Base-by-base conservation (phyloP, 352 stramenopile species). In the Phytophthora rubi region DNA sequence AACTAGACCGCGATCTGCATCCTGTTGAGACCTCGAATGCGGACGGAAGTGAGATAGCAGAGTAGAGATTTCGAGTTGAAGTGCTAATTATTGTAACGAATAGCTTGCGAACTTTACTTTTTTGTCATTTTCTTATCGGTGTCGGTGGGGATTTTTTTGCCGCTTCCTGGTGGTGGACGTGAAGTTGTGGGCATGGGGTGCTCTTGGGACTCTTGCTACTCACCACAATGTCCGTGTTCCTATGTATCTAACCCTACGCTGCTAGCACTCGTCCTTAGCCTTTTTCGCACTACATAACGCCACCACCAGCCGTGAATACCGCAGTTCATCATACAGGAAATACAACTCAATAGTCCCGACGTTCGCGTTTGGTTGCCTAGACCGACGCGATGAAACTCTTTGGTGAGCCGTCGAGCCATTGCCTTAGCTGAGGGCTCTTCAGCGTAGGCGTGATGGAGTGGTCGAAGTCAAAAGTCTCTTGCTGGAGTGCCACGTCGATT, bases 401-500 rank as follows among this genome's bases (percentile, higher is more conserved):
- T 4, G 88, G 88, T 10, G 88, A 94, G 10, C 85, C 76, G 48
- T 96, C 88, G 16, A 96, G 75, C 86, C 86, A 96, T 70, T 96
- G 88, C 30, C 84, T 75, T 2, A 96, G 61, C 70, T 96, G 86
- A 28, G 88, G 88, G 39, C 88, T 96, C 71, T 94, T 96, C 60
- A 96, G 81, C 35, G 88, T 94, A n/a, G 88, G 85, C 28, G 88
- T 94, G 59, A 94, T 90, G 10, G 86, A 93, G 51, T 93, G 82
- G 55, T 96, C 88, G 48, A 96, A 93, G 58, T 93, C 88, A 45
- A 96, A 94, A 21, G 83, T 90, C 57, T 96, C 88, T 45, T 94
- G 86, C 59, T 92, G 86, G 45, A 93, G 59, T 4, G 82, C 82
- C 2, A 96, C 86, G 57, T 96, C 88, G 48, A 96, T 92, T 57